Conservation (phyloP, 176 grass and related monocot genomes). For the Cenchrus purpureus region DNA sequence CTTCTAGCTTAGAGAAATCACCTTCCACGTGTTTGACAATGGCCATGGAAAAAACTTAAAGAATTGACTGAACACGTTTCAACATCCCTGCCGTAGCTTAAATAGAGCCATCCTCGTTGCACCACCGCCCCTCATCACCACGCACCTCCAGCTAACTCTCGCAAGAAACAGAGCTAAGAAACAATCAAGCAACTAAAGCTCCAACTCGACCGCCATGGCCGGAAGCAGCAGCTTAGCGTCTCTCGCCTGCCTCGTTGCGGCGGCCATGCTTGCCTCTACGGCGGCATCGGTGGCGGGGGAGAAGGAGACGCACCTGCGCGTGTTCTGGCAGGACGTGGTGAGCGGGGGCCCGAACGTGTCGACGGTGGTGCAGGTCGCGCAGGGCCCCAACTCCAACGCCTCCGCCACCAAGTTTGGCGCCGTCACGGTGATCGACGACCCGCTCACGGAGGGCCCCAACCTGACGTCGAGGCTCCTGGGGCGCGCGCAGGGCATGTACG, state of each 20-base stretch:
- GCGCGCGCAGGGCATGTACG: conserved; percentile 64
- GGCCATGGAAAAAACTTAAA: no score
- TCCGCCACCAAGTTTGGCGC: conserved; percentile 34
- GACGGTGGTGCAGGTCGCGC: conserved; percentile 24
- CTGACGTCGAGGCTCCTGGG: conserved; percentile 31
- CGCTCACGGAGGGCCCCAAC: conserved; percentile 48
- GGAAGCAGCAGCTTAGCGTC: background rate
- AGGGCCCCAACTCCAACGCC: background rate
- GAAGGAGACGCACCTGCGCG: conserved; percentile 51
- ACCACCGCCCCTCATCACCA: no score
- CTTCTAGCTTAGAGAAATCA: no score
- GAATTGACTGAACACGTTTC: no score
- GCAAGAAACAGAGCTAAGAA: no score
- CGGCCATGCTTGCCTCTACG: background rate
- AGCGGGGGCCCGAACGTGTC: conserved; percentile 42
- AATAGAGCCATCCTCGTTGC: no score
- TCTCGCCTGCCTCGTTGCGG: background rate
- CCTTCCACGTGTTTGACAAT: no score
- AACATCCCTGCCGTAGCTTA: no score
- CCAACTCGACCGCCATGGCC: background rate
- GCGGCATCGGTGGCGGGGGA: background rate
- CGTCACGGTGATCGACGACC: conserved; percentile 53
- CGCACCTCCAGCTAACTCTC: no score
- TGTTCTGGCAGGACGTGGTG: conserved; percentile 76
- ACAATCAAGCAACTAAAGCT: no score